Evolutionary conservation across 805 yeast genomes (phyloP).

Genomic region (Metschnikowia proteae): DNA sequence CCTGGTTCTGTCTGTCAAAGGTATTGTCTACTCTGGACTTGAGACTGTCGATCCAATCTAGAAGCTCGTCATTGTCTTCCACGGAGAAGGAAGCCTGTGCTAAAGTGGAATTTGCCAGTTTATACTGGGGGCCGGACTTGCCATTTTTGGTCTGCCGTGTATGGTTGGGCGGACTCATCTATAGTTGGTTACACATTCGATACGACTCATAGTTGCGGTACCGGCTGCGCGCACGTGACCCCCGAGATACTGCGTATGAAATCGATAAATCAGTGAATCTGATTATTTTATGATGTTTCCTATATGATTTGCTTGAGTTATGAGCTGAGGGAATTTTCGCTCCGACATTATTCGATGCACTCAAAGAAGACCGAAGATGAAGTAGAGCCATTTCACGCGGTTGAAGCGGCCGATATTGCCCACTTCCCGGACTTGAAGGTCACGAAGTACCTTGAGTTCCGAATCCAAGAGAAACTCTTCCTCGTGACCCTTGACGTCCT

Average conservation of each 20-base stretch:
- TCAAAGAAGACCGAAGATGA: constrained; percentile 36
- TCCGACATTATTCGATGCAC: neutral
- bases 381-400: constrained; percentile 56
- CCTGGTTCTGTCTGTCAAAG: constrained; percentile 11
- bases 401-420: constrained; percentile 50
- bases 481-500: constrained; percentile 84
- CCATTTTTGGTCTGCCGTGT: neutral
- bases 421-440: constrained; percentile 55
- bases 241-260: neutral
- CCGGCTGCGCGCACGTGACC: constrained; percentile 5
- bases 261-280: too few species aligned
- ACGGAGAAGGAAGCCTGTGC: constrained; percentile 1
- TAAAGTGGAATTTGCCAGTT: neutral
- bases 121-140: neutral
- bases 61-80: constrained; percentile 9
- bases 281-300: too few species aligned
- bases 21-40: constrained; percentile 13
- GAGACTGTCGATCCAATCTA: constrained; percentile 18
- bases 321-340: neutral
- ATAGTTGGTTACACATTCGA: neutral
- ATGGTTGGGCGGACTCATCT: neutral
- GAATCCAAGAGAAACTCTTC: constrained; percentile 66
- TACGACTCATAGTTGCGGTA: neutral
- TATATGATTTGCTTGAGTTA: too few species aligned
- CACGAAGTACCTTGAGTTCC: constrained; percentile 69